Base-by-base conservation (phyloP, 2,329 filamentous ascomycete species). In the Helminthosporium solani region DNA sequence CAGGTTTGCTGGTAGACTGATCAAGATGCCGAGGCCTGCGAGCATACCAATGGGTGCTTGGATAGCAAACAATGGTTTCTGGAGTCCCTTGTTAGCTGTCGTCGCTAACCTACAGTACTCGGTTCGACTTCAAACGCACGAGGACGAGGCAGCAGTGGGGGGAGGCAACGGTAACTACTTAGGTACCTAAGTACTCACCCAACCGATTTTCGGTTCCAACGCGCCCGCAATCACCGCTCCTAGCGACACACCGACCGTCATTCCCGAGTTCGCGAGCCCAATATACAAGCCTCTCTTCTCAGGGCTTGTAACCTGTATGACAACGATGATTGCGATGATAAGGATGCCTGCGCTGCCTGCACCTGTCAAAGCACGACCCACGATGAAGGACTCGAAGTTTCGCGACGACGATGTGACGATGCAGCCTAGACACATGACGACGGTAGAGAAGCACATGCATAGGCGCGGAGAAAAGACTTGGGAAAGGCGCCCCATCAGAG, bases 1-100 rank as follows among this genome's bases (percentile, higher is more conserved):
- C 27, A 64, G 63, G 44, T 47, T 72, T 55, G 42, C 64, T 0
- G 88, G 88, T 15, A 94, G 82, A 41, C 82, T 82, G 19, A 87
- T 69, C 46, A 84, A 84, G 1, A 90, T 75, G 0, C 78, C 76
- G 0, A 82, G 58, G 0, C 85, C 87, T 2, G 83, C 80, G 1
- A 83, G 30, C 2, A 90, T 52, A 3, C 80, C 76, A 2, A 86
- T 56, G 0, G 88, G 87, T 1, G 82, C 78, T 65, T 95, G 89
- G 3, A 83, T 70, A 73, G 83, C 85, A 65, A 94, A 94, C 1
- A 95, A 71, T 3, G 82, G 76, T 56, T 88, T 78, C 87, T 87
- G n/a, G n/a, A 57, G 49, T 20, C 12, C 2, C 12, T 4, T 31
- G 38, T 40, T 23, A 40, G 38, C 27, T 31, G 14, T 20, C 23